Evolutionary conservation across 495 filamentous ascomycete species (phyloP).

Genomic region (Penicillium tannophilum): DNA sequence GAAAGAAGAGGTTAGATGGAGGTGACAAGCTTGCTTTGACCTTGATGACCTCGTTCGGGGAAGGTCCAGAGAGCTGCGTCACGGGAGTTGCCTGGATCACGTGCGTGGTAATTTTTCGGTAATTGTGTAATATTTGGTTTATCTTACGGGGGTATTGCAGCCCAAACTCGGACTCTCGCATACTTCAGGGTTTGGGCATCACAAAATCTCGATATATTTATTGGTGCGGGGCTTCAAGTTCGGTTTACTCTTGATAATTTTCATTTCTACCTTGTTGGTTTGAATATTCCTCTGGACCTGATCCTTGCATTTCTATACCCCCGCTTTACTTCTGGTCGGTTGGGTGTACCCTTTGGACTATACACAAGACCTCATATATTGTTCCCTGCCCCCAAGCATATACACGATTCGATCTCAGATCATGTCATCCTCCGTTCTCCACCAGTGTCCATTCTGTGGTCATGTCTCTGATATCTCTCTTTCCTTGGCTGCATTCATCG

Average conservation of each 20-base stretch:
- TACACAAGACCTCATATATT: background rate
- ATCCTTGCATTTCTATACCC: background rate
- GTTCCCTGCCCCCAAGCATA: background rate
- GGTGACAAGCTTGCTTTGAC: conserved; percentile 1
- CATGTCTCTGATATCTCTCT: conserved; percentile 38
- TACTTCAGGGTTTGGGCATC: conserved; percentile 3
- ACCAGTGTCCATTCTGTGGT: conserved; percentile 41
- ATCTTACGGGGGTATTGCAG: conserved; percentile 1
- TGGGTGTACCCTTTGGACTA: background rate
- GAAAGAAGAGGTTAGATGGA: conserved; percentile 1
- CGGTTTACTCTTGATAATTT: background rate
- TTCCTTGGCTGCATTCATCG: conserved; percentile 33
- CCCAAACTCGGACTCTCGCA: background rate
- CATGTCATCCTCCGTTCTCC: conserved; percentile 41
- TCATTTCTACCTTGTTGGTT: background rate
- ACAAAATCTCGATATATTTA: conserved; percentile 1
- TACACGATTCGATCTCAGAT: background rate
- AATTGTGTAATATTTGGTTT: background rate
- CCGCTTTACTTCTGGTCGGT: background rate
- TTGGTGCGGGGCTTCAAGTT: background rate
- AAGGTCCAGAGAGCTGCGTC: conserved; percentile 30
- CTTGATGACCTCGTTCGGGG: conserved; percentile 11
- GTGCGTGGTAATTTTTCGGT: conserved; percentile 4
- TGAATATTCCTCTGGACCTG: background rate
- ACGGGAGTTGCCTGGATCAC: conserved; percentile 30